Evolutionary conservation across 768 basidiomycete genomes (phyloP).

Genomic region (Gymnopilus junonius): DNA sequence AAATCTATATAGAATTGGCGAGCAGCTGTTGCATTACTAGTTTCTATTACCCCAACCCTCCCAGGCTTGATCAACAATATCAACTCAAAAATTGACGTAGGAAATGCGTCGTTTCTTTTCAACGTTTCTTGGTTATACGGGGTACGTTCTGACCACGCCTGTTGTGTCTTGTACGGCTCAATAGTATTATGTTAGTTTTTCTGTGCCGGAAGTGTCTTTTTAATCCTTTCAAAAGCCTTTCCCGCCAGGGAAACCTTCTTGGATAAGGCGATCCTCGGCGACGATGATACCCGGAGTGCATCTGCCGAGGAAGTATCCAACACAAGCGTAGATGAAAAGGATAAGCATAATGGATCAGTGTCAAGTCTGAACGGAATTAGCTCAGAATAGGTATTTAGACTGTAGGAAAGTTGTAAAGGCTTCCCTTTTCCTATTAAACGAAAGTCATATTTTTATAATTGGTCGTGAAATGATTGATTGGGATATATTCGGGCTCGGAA

Average conservation of each 20-base stretch:
- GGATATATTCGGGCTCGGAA: too few species aligned
- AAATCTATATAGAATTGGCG: conserved; percentile 71
- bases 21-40: conserved; percentile 67
- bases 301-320: conserved; percentile 14
- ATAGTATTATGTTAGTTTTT: conserved; percentile 36
- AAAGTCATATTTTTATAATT: too few species aligned
- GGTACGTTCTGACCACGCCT: conserved; percentile 42
- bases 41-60: conserved; percentile 70
- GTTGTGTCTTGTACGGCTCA: not conserved
- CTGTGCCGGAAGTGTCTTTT: conserved; percentile 38
- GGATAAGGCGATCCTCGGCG: conserved; percentile 35
- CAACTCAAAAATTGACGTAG: conserved; percentile 65
- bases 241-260: conserved; percentile 48
- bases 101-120: conserved; percentile 59
- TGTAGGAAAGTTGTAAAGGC: too few species aligned
- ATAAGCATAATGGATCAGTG: not conserved
- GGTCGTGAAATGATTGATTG: too few species aligned
- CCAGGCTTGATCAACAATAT: conserved; percentile 83
- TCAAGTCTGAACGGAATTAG: not conserved
- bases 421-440: too few species aligned
- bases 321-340: conserved; percentile 12
- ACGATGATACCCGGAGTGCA: conserved; percentile 21
- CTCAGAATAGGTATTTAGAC: too few species aligned
- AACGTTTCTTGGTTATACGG: conserved; percentile 81
- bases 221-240: conserved; percentile 40